Evolutionary conservation across 2,329 filamentous ascomycete species (phyloP).

Genomic region (Xylaria sp.): DNA sequence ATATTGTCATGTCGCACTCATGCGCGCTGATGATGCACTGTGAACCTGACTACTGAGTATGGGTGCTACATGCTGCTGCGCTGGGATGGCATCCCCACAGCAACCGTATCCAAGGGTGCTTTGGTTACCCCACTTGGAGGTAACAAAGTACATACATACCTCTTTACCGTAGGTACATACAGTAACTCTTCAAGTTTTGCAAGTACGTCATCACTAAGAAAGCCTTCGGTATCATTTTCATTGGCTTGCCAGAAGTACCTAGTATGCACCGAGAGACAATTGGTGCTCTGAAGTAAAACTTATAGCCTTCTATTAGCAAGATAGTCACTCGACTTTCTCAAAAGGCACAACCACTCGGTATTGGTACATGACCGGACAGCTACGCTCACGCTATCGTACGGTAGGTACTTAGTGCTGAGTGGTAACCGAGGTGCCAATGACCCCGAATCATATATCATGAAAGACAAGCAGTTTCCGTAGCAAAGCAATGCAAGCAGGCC

Average conservation of each 20-base stretch:
- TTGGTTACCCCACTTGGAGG: conserved; percentile 4
- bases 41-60: neutral
- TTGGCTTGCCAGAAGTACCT: too few relatives aligned
- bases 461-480: neutral
- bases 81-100: conserved; percentile 20
- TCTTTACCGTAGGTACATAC: neutral
- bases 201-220: neutral
- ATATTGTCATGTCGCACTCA: neutral
- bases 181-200: too few relatives aligned
- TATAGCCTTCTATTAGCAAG: neutral
- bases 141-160: neutral
- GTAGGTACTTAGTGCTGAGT: too few relatives aligned
- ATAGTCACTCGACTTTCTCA: too few relatives aligned
- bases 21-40: neutral
- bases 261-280: too few relatives aligned
- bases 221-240: too few relatives aligned
- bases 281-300: too few relatives aligned
- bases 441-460: neutral
- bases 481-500: neutral
- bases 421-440: neutral
- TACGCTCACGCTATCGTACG: too few relatives aligned
- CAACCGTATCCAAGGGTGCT: neutral
- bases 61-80: neutral
- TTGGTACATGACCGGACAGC: too few relatives aligned
- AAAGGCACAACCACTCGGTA: too few relatives aligned